Conservation (phyloP, 305 asterid species). For the Coffea humblotiana region DNA sequence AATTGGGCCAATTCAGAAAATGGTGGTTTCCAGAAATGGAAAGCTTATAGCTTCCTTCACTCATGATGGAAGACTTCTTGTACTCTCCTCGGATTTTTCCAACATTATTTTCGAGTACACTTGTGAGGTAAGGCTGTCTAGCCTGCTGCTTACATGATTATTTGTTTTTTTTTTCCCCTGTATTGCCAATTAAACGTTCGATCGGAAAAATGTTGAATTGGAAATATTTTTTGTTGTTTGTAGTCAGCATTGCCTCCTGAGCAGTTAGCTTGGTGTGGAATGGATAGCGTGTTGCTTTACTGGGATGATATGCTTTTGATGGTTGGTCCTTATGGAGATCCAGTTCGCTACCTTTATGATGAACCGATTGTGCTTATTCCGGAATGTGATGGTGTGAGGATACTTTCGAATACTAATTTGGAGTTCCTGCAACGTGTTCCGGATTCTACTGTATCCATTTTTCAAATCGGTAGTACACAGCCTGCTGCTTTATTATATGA, state of each 20-base stretch:
- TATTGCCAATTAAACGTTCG: background rate
- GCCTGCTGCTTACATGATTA: background rate
- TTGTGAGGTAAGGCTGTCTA: conserved; percentile 62
- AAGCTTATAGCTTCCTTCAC: conserved; percentile 80
- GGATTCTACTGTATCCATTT: conserved; percentile 90
- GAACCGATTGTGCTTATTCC: conserved; percentile 87
- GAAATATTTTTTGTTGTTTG: conserved; percentile 11
- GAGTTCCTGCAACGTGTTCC: conserved; percentile 96
- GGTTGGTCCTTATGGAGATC: conserved; percentile 95
- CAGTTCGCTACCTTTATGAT: conserved; percentile 84
- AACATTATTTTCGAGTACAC: conserved; percentile 61
- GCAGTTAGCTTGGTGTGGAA: conserved; percentile 96
- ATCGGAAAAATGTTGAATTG: background rate
- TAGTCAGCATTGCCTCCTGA: conserved; percentile 94
- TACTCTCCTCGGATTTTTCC: conserved; percentile 70
- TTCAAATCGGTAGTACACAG: conserved; percentile 91
- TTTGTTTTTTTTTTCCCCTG: background rate
- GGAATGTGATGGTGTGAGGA: conserved; percentile 91
- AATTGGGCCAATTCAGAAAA: conserved; percentile 87
- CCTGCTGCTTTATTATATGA: conserved; percentile 94
- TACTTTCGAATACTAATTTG: conserved; percentile 78
- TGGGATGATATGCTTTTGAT: conserved; percentile 96
- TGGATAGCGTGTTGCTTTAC: conserved; percentile 87
- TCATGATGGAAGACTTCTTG: conserved; percentile 91
- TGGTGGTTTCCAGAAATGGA: conserved; percentile 86